These are phyloP conservation scores for Peterozyma toletana DNA, from an alignment of 805 yeast genomes.

Conservation along the genomic window DNA sequence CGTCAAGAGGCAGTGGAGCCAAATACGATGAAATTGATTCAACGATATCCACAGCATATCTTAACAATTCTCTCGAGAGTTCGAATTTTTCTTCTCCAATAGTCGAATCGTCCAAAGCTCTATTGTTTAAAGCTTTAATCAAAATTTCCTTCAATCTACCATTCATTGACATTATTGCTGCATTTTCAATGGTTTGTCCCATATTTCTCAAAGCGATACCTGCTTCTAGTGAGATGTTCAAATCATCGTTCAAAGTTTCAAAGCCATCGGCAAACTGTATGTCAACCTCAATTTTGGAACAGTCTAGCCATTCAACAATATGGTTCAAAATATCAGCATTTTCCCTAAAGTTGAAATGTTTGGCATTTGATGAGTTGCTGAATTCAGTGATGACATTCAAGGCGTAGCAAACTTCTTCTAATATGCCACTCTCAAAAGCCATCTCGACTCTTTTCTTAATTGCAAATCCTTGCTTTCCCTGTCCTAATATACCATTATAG, in stretches of 20 bases:
- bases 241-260: constrained; percentile 4
- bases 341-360: constrained; percentile 31
- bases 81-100: constrained; percentile 20
- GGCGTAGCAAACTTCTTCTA: constrained; percentile 68
- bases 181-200: constrained; percentile 76
- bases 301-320: constrained; percentile 25
- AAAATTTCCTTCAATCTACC: constrained; percentile 39
- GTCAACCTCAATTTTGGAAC: constrained; percentile 5
- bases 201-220: constrained; percentile 72
- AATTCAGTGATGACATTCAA: constrained; percentile 44
- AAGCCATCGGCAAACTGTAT: constrained; percentile 1
- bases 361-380: constrained; percentile 31
- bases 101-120: constrained; percentile 16
- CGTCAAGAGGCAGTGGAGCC: constrained; percentile 67
- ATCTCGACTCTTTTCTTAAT: constrained; percentile 59
- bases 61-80: constrained; percentile 49
- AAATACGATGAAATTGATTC: constrained; percentile 81
- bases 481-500: constrained; percentile 24
- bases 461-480: constrained; percentile 47
- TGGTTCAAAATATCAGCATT: constrained; percentile 34
- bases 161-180: constrained; percentile 63
- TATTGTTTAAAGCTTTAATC: constrained; percentile 30
- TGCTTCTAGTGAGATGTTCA: constrained; percentile 29
- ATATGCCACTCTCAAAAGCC: constrained; percentile 60
- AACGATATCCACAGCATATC: constrained; percentile 68